Evolutionary conservation across 768 basidiomycete genomes (phyloP).

Genomic region (Dacryopinax primogenitus): DNA sequence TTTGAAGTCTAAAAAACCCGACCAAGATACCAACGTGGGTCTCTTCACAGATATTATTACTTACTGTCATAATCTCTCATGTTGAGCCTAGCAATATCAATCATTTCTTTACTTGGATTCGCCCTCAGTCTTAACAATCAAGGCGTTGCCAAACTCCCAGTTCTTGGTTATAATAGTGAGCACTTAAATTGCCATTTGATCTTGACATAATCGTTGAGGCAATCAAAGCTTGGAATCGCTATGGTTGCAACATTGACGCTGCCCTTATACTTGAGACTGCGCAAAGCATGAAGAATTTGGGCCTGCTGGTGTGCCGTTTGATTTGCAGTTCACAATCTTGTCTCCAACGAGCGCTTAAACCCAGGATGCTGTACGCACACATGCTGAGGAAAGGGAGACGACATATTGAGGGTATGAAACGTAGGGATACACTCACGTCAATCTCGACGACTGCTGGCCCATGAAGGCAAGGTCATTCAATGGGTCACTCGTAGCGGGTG

Average conservation of each 20-base stretch:
- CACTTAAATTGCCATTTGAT: background rate
- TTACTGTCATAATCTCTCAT: too few species aligned
- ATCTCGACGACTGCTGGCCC: conserved; percentile 54
- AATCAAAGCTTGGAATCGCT: background rate
- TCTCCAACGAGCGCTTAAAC: background rate
- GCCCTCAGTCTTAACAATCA: background rate
- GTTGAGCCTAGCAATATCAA: too few species aligned
- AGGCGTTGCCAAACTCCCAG: background rate
- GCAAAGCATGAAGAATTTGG: background rate
- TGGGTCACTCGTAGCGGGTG: conserved; percentile 49
- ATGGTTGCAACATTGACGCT: background rate
- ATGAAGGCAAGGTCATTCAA: conserved; percentile 39
- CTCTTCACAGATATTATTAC: too few species aligned
- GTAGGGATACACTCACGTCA: conserved; percentile 44
- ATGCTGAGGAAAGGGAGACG: background rate
- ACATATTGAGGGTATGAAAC: background rate
- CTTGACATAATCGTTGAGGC: background rate
- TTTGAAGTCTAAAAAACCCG: too few species aligned
- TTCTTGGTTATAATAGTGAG: background rate
- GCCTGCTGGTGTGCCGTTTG: background rate
- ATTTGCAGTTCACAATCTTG: background rate
- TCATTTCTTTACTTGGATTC: background rate
- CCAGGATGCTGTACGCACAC: background rate
- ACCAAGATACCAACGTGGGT: too few species aligned
- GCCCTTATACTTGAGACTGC: background rate